Base-by-base conservation (phyloP, 805 yeast species). In the Candida insectorum region DNA sequence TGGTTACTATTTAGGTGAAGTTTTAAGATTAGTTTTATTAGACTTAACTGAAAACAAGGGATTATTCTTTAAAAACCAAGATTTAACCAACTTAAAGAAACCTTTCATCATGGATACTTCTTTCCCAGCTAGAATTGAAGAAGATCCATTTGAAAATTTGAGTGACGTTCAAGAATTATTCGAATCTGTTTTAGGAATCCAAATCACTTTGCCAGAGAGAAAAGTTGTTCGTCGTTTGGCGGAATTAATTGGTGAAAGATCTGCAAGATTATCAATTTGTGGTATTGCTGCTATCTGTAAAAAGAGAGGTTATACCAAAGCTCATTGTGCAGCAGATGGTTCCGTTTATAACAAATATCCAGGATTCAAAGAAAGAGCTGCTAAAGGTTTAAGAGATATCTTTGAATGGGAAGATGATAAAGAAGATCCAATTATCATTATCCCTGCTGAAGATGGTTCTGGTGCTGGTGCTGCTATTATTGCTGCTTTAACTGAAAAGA, bases 391-490 rank as follows among this genome's bases (percentile, higher is more conserved):
- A 57, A 79, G 80, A 62, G 97, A 88, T 56, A 87, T 91, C 50
- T 85, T 86, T 54, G 91, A 71, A 46, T 91, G 96, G 96, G 51
- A 48, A 19, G 48, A 40, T n/a, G 36, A 36, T 8, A 48, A 68
- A 44, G 77, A 78, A 39, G 87, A 87, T 60, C 97, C 97, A 45
- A 80, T 93, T 54, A 65, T 73, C 44, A 79, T 89, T 48, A 85
- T 82, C 25, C 85, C 94, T 38, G 97, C 98, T 45, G 96, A 91
- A 68, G 98, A 93, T 68, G 98, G 98, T 51, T 83, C 93, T 24
- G 97, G 97, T 69, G 96, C 86, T 30, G 98, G 98, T 58, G 98
- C 98, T 36, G 98, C 97, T 33, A 76, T 91, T 51, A 91, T 93
- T 65, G 97, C 98, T 35, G 97, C 97, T 27, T 75, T 91, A 62